Conservation (phyloP, 768 basidiomycete species). For the Phlegmacium glaucopus region DNA sequence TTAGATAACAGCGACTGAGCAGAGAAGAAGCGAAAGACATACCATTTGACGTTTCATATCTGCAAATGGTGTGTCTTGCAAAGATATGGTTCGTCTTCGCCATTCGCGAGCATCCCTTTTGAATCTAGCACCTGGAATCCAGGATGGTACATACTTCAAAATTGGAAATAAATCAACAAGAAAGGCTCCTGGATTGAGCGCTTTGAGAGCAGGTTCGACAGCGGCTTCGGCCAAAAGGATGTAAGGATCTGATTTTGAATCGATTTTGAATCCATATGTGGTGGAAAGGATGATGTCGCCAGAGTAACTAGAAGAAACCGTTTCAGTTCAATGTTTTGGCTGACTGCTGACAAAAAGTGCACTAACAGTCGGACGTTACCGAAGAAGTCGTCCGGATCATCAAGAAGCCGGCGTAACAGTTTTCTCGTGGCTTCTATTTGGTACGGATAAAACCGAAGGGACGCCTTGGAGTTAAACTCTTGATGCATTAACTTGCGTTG, state of each 20-base stretch:
- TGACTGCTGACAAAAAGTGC: too few species aligned
- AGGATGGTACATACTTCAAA: too few species aligned
- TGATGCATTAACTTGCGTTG: slow-evolving; percentile 16
- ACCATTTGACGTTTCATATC: slow-evolving; percentile 31
- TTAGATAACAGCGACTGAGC: not conserved
- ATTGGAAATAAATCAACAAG: slow-evolving; percentile 32
- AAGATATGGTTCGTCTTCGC: too few species aligned
- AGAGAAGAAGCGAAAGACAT: not conserved
- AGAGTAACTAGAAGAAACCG: slow-evolving; percentile 21
- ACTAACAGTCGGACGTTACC: slow-evolving; percentile 34
- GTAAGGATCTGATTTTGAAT: slow-evolving; percentile 38
- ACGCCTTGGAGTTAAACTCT: slow-evolving; percentile 12
- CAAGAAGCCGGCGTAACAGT: slow-evolving; percentile 29
- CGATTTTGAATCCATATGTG: slow-evolving; percentile 43
- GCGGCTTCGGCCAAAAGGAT: slow-evolving; percentile 38
- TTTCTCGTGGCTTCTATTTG: slow-evolving; percentile 26
- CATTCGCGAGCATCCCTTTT: too few species aligned
- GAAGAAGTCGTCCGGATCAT: slow-evolving; percentile 28
- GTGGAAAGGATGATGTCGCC: slow-evolving; percentile 34
- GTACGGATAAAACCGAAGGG: slow-evolving; percentile 21
- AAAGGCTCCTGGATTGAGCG: slow-evolving; percentile 29
- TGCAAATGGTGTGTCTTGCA: too few species aligned
- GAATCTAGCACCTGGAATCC: too few species aligned
- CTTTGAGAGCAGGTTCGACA: slow-evolving; percentile 26
- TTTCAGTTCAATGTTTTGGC: not conserved